These are phyloP conservation scores for Nicotiana paniculata DNA, from an alignment of 257 asterid genomes.

Conservation along the genomic window DNA sequence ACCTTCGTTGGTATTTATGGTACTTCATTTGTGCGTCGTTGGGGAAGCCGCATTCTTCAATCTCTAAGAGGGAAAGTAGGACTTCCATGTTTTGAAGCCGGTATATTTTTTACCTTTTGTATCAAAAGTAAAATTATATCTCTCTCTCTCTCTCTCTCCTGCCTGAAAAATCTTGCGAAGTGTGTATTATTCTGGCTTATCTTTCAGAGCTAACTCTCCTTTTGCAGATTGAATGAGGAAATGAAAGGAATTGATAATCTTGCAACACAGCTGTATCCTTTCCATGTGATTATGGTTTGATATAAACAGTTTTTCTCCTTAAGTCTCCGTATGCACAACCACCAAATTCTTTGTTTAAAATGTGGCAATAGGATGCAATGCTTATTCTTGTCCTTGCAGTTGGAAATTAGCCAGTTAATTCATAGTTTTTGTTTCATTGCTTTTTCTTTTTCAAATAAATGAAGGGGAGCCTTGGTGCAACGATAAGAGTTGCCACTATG, in stretches of 20 bases:
- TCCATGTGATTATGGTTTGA: constrained; percentile 1
- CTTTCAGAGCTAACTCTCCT: not conserved
- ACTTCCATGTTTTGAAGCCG: not conserved
- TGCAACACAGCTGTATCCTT: constrained; percentile 83
- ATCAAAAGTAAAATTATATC: not conserved
- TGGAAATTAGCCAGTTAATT: not conserved
- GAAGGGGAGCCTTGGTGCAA: too few relatives aligned
- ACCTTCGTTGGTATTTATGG: not conserved
- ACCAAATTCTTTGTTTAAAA: not conserved
- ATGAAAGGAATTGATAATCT: constrained; percentile 81
- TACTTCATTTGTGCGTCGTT: not conserved
- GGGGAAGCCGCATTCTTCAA: not conserved
- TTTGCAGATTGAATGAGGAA: constrained; percentile 85
- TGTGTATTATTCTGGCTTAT: not conserved
- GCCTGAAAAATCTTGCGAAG: not conserved
- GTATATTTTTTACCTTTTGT: not conserved
- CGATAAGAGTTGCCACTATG: too few relatives aligned
- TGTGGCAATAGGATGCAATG: not conserved
- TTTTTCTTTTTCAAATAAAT: not conserved
- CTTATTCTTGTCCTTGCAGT: not conserved
- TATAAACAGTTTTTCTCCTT: not conserved
- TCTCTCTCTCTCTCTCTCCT: not conserved
- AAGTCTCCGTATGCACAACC: not conserved
- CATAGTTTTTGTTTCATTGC: not conserved
- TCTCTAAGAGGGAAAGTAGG: not conserved